Percentiles rank a stretch among this genome's conserved stretches.
Evolutionary conservation across 306 rosid genomes (phyloP).

Genomic region (Castanea mollissima): DNA sequence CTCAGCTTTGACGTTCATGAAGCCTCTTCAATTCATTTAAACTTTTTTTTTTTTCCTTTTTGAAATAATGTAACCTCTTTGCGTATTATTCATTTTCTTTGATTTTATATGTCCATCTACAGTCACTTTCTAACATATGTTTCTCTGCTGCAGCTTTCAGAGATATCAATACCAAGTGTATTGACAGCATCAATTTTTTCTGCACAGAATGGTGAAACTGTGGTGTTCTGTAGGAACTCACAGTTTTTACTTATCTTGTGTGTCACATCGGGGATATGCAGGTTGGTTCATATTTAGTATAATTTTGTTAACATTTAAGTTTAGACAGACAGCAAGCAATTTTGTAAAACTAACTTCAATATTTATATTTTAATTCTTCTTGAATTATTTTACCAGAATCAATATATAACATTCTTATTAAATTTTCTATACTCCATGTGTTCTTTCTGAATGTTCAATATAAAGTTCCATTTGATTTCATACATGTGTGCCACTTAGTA

Average conservation of each 20-base stretch:
- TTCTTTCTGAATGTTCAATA: too few relatives aligned
- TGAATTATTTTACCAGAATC: too few relatives aligned
- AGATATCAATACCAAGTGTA: conserved; percentile 68
- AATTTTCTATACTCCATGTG: too few relatives aligned
- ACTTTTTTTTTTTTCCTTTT: neutral
- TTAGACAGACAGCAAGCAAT: neutral
- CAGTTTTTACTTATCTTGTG: conserved; percentile 49
- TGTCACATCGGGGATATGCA: conserved; percentile 69
- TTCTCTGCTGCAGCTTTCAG: conserved; percentile 55
- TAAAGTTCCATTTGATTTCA: too few relatives aligned
- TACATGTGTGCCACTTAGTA: too few relatives aligned
- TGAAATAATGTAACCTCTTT: too few relatives aligned
- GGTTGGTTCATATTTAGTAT: conserved; percentile 37
- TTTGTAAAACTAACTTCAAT: neutral
- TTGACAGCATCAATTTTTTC: conserved; percentile 68
- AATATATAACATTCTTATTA: too few relatives aligned
- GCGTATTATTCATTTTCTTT: neutral
- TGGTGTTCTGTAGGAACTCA: conserved; percentile 50
- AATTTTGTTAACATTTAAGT: neutral
- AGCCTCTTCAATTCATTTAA: too few relatives aligned
- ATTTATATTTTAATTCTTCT: too few relatives aligned
- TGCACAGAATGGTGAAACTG: conserved; percentile 59
- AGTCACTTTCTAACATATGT: conserved; percentile 4
- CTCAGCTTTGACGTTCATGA: too few relatives aligned
- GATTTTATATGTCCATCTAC: conserved; percentile 2